phyloP scores from a whole-genome alignment of 2,329 filamentous ascomycete genomes.

The Diaporthe longicolla region DNA sequence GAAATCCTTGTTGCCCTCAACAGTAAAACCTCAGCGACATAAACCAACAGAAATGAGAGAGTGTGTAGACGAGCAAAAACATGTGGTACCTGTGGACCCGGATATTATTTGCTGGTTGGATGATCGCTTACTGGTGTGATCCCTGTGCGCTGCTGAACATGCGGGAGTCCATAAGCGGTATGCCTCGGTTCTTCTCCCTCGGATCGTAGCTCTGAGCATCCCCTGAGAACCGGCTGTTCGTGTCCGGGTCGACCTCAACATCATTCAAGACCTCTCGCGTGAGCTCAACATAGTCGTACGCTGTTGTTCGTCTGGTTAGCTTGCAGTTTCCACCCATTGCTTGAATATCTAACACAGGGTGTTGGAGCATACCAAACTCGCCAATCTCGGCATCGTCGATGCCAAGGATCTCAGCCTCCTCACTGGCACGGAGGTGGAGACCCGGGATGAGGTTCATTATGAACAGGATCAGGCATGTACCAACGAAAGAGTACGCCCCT shows the following conservation, averaged over 20 bases:
- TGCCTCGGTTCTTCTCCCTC: slow-evolving; percentile 65
- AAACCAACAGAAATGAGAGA: slow-evolving; percentile 14
- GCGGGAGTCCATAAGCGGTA: slow-evolving; percentile 62
- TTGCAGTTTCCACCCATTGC: background rate
- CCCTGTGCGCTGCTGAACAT: slow-evolving; percentile 51
- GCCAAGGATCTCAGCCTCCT: slow-evolving; percentile 85
- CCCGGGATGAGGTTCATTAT: slow-evolving; percentile 84
- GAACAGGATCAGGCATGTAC: slow-evolving; percentile 84
- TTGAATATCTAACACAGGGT: too few species aligned
- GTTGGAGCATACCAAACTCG: slow-evolving; percentile 71
- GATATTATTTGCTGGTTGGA: slow-evolving; percentile 21
- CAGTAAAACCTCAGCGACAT: slow-evolving; percentile 31
- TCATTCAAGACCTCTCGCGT: slow-evolving; percentile 72
- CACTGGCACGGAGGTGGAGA: slow-evolving; percentile 78
- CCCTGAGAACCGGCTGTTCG: slow-evolving; percentile 50
- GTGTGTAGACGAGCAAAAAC: background rate
- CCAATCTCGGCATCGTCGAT: slow-evolving; percentile 93
- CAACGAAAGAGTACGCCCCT: slow-evolving; percentile 82
- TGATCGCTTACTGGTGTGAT: slow-evolving; percentile 39
- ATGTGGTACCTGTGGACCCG: slow-evolving; percentile 9
- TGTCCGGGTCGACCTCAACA: slow-evolving; percentile 38
- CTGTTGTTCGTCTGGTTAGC: slow-evolving; percentile 50
- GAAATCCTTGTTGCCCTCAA: slow-evolving; percentile 35
- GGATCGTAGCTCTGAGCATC: slow-evolving; percentile 40
- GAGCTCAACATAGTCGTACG: slow-evolving; percentile 94